Base-by-base conservation (phyloP, 805 yeast genomes). In the Phaffomyces thermotolerans region DNA sequence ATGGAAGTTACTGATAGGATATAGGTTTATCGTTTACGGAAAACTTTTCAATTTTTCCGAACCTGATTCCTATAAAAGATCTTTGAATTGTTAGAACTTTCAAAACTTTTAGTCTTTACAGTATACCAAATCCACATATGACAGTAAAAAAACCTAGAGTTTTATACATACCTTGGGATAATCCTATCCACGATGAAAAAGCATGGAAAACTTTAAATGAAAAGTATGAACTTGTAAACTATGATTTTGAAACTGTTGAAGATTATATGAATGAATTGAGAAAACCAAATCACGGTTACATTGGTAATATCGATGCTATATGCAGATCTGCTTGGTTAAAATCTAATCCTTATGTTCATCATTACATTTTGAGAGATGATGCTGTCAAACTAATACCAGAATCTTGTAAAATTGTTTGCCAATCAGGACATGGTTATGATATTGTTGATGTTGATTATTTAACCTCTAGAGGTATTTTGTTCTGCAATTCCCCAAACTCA, bases 371-470 rank as follows among this genome's bases (percentile, higher is more conserved):
- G 48, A 55, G 69, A 42, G 62, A 54, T 31, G 70, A 65, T 10
- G 50, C 66, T 2, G 66, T 63, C 3, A 56, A 52, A 32, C 34
- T 52, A 10, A 17, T 63, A 8, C 71, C 72, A 3, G 59, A 63
- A 8, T 51, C 66, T 0, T 62, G 63, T 14, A 60, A 67, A 50
- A 56, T 66, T 24, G 56, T 66, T 40, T 66, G 59, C 5, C 68
- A 63, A 40, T 63, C 69, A 0, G 72, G 72, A 0, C 71, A 66
- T 49, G 72, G 72, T 0, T 63, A 57, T 44, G 70, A 67, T 46
- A 62, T 63, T 17, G 70, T 63, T 25, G 71, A 66, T 45, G 62
- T 67, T 25, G 66, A 60, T 12, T 62, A 61, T 40, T 50, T 67
- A 32, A 60, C 65, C 8, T 51, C 59, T 2, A 49, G 60, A 42